Conservation (phyloP, 139 green algal genomes). For the Gonium pectorale region DNA sequence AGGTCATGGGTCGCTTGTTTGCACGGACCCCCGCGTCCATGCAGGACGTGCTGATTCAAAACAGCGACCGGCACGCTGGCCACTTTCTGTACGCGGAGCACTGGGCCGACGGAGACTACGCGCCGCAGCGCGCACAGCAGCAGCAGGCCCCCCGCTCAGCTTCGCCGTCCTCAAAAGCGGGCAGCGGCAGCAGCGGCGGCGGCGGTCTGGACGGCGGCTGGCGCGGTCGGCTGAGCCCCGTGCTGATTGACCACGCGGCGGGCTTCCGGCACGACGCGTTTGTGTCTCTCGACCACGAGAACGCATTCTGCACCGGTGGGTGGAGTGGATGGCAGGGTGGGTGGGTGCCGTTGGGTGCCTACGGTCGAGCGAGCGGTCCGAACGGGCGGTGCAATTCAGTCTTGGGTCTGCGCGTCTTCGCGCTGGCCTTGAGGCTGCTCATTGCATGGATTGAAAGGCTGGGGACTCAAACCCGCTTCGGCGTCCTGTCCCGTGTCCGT, state of each 20-base stretch:
- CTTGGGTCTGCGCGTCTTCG: not conserved
- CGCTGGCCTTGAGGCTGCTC: not conserved
- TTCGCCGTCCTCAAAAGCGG: too few relatives aligned
- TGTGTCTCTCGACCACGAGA: constrained; percentile 78
- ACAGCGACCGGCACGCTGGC: constrained; percentile 83
- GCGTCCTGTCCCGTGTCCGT: not conserved
- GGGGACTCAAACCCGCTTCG: not conserved
- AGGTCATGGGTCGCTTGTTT: too few relatives aligned
- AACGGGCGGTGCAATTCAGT: not conserved
- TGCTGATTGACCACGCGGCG: constrained; percentile 91
- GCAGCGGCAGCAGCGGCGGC: not conserved
- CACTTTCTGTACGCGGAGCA: constrained; percentile 84
- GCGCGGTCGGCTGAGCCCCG: constrained; percentile 42
- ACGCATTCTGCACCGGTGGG: constrained; percentile 81
- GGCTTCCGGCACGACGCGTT: constrained; percentile 70
- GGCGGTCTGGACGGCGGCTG: not conserved
- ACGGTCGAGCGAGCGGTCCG: not conserved
- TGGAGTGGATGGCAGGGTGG: not conserved
- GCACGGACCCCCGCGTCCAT: not conserved
- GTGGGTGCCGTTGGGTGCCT: not conserved
- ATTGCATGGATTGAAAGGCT: not conserved
- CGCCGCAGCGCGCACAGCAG: not conserved
- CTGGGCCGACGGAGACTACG: constrained; percentile 66
- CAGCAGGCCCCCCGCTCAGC: too few relatives aligned
- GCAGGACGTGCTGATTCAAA: constrained; percentile 89